Percentiles rank a stretch among this genome's conserved stretches.
Conservation (phyloP, 2,329 filamentous ascomycete species). For the Neofusicoccum laricinum region DNA sequence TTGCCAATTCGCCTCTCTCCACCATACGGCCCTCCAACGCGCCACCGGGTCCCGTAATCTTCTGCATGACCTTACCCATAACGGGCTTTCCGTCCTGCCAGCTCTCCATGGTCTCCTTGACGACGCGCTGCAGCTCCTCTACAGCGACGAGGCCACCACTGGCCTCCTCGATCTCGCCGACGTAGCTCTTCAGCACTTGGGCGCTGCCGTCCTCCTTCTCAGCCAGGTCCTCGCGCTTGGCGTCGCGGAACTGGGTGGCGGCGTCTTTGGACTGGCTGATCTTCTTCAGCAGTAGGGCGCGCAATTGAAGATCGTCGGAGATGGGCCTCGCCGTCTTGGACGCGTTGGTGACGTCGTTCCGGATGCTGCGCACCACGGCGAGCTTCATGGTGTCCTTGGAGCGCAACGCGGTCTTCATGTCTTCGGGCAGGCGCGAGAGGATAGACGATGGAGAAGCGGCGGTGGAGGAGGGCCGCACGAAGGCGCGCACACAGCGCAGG, state of each 20-base stretch:
- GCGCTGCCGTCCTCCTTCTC: constrained; percentile 68
- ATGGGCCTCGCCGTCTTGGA: constrained; percentile 72
- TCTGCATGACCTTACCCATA: constrained; percentile 64
- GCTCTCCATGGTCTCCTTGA: constrained; percentile 51
- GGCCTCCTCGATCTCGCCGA: constrained; percentile 50
- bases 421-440: constrained; percentile 43
- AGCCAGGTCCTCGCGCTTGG: constrained; percentile 65
- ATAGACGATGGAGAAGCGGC: constrained; percentile 30
- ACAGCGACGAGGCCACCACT: constrained; percentile 46
- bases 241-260: constrained; percentile 60
- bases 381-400: constrained; percentile 58
- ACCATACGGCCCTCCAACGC: constrained; percentile 62
- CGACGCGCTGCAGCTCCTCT: constrained; percentile 56
- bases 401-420: constrained; percentile 49
- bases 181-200: constrained; percentile 63
- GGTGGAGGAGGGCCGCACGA: constrained; percentile 17
- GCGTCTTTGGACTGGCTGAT: constrained; percentile 58
- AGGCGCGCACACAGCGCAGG: constrained; percentile 25
- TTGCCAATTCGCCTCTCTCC: constrained; percentile 60
- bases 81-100: constrained; percentile 46
- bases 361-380: constrained; percentile 64
- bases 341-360: constrained; percentile 70
- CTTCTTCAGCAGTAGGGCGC: constrained; percentile 65
- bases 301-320: constrained; percentile 65
- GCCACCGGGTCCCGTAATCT: constrained; percentile 34